Conservation (phyloP, 202 grass and related monocot species). For the Zoysia matrella region DNA sequence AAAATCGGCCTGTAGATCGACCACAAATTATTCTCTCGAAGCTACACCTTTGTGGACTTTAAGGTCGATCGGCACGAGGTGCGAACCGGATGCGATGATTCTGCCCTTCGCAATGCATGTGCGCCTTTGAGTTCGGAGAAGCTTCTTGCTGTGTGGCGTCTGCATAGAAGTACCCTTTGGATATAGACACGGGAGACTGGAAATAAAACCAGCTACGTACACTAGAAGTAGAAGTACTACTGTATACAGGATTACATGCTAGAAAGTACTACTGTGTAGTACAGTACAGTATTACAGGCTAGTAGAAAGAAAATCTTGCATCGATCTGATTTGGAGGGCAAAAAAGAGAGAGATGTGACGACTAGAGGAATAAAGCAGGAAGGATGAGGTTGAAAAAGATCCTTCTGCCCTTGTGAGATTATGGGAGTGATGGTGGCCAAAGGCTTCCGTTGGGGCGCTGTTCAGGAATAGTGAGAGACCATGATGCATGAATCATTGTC, state of each 20-base stretch:
- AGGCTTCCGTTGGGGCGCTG: slow-evolving; percentile 32
- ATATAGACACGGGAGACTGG: too few relatives aligned
- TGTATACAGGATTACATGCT: too few relatives aligned
- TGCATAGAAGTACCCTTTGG: too few relatives aligned
- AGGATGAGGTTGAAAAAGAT: slow-evolving; percentile 3
- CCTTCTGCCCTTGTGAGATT: neutral
- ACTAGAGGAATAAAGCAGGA: slow-evolving; percentile 18
- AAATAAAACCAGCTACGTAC: neutral
- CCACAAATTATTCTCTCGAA: too few relatives aligned
- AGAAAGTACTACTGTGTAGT: neutral
- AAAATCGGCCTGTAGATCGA: too few relatives aligned
- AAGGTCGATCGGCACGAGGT: slow-evolving; percentile 3
- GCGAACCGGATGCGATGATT: slow-evolving; percentile 11
- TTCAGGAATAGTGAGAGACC: slow-evolving; percentile 42
- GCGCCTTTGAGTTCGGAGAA: neutral
- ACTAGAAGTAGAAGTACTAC: too few relatives aligned
- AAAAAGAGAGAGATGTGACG: neutral
- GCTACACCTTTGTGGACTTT: slow-evolving; percentile 1
- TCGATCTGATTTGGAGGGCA: neutral
- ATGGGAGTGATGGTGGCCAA: slow-evolving; percentile 29
- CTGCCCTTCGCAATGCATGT: neutral
- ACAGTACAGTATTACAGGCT: too few relatives aligned
- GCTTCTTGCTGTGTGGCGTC: slow-evolving; percentile 5
- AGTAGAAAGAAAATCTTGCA: too few relatives aligned
- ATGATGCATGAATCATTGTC: slow-evolving; percentile 58